A percentile compares a stretch with the other conserved stretches of the same genome.
Conservation (phyloP, 192 early-diverging fungal species). For the Obelidium mucronatum region DNA sequence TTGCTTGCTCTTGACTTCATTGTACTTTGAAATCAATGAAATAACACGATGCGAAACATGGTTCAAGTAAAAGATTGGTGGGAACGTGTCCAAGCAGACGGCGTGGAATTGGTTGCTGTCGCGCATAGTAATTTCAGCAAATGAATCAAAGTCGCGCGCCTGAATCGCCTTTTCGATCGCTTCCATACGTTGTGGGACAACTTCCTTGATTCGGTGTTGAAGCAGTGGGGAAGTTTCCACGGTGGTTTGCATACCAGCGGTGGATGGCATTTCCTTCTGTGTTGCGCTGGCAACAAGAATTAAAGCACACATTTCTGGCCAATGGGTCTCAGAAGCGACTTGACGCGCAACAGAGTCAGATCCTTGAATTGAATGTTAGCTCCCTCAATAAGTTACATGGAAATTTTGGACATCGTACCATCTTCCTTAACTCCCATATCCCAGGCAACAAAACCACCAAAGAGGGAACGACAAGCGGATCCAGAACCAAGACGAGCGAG, state of each 20-base stretch:
- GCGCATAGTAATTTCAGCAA: slow-evolving; percentile 95
- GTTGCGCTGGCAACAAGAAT: slow-evolving; percentile 93
- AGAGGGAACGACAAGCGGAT: slow-evolving; percentile 95
- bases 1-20: slow-evolving; percentile 47
- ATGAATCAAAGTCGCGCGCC: slow-evolving; percentile 82
- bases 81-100: slow-evolving; percentile 97
- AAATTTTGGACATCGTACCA: slow-evolving; percentile 56
- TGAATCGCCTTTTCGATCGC: slow-evolving; percentile 88
- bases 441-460: slow-evolving; percentile 99
- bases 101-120: slow-evolving; percentile 99
- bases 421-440: slow-evolving; percentile 85
- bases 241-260: slow-evolving; percentile 97
- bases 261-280: slow-evolving; percentile 90
- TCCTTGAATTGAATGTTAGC: slow-evolving; percentile 7
- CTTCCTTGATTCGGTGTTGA: slow-evolving; percentile 78
- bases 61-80: slow-evolving; percentile 98
- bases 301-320: slow-evolving; percentile 95
- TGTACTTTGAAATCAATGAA: slow-evolving; percentile 85
- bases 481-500: slow-evolving; percentile 96
- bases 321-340: slow-evolving; percentile 88
- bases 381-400: not conserved
- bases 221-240: slow-evolving; percentile 90
- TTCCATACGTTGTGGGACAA: slow-evolving; percentile 92
- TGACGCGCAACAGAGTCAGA: slow-evolving; percentile 84
- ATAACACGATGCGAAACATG: slow-evolving; percentile 92